phyloP scores from a whole-genome alignment of 345 rosid genomes.

The Aquilaria yunnanensis region DNA sequence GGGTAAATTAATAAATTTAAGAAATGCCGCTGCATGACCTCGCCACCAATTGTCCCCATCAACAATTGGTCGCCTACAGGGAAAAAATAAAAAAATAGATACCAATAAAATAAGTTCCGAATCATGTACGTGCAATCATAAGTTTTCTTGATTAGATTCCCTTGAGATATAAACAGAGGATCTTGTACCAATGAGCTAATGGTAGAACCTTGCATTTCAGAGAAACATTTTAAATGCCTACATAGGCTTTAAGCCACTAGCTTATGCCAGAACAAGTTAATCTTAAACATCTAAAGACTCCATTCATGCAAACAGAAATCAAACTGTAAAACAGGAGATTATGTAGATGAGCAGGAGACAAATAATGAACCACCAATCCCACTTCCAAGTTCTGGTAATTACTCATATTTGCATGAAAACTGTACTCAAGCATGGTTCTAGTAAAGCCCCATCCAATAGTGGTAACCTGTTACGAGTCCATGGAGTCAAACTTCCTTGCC shows the following conservation, averaged over 20 bases:
- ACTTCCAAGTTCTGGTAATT: background rate
- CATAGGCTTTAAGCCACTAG: no score
- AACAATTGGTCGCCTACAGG: constrained; percentile 62
- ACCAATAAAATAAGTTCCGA: background rate
- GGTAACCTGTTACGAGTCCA: constrained; percentile 73
- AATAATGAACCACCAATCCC: background rate
- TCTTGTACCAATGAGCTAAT: no score
- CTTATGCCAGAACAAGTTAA: no score
- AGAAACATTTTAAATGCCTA: no score
- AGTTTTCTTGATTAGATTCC: no score
- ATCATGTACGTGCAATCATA: background rate
- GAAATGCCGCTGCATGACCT: constrained; percentile 92
- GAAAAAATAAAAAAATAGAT: constrained; percentile 7
- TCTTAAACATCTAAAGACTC: no score
- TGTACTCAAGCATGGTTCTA: constrained; percentile 8
- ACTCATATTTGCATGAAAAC: background rate
- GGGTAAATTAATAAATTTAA: constrained; percentile 57
- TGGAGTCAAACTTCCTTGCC: constrained; percentile 80
- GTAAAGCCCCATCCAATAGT: constrained; percentile 11
- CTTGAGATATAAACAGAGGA: no score
- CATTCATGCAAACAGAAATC: background rate
- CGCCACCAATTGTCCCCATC: constrained; percentile 96
- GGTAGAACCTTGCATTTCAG: no score
- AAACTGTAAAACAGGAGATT: constrained; percentile 2
- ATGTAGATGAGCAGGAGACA: background rate